Evolutionary conservation across 2,329 filamentous ascomycete genomes (phyloP).

Genomic region (Colletotrichum sp.): DNA sequence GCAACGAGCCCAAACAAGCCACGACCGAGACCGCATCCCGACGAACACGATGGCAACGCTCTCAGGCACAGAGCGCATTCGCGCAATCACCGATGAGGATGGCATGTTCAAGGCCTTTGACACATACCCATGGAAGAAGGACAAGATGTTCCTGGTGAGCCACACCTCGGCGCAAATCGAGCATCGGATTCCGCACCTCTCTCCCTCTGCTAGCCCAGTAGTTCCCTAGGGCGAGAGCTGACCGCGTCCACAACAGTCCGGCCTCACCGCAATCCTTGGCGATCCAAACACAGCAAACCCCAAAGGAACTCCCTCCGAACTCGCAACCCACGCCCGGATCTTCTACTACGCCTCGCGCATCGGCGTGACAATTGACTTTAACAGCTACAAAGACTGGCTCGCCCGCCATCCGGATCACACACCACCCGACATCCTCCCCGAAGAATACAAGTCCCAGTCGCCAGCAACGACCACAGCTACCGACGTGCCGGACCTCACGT

Average conservation of each 20-base stretch:
- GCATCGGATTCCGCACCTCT: background rate
- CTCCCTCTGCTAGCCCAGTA: background rate
- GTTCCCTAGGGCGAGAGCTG: background rate
- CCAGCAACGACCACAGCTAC: background rate
- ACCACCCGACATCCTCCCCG: slow-evolving; percentile 40
- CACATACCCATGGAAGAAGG: slow-evolving; percentile 70
- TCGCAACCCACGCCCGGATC: slow-evolving; percentile 69
- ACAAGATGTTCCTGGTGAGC: slow-evolving; percentile 70
- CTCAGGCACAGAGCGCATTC: slow-evolving; percentile 41
- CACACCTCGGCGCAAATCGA: background rate
- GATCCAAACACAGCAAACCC: slow-evolving; percentile 45
- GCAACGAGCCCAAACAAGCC: background rate
- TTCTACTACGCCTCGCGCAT: slow-evolving; percentile 68
- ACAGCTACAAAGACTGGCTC: slow-evolving; percentile 71
- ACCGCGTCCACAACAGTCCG: slow-evolving; percentile 49
- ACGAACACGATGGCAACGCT: slow-evolving; percentile 20
- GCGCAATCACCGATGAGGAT: slow-evolving; percentile 42
- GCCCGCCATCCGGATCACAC: slow-evolving; percentile 35
- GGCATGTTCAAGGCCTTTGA: slow-evolving; percentile 67
- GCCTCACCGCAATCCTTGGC: slow-evolving; percentile 69
- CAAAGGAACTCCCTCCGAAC: slow-evolving; percentile 59
- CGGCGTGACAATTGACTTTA: slow-evolving; percentile 65
- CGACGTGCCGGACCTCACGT: slow-evolving; percentile 7
- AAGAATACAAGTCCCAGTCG: slow-evolving; percentile 29
- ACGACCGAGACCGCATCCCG: background rate